Percentiles rank a stretch among this genome's conserved stretches.
phyloP scores from a whole-genome alignment of 768 basidiomycete genomes.

The Tylopilus cervinicoccineus region DNA sequence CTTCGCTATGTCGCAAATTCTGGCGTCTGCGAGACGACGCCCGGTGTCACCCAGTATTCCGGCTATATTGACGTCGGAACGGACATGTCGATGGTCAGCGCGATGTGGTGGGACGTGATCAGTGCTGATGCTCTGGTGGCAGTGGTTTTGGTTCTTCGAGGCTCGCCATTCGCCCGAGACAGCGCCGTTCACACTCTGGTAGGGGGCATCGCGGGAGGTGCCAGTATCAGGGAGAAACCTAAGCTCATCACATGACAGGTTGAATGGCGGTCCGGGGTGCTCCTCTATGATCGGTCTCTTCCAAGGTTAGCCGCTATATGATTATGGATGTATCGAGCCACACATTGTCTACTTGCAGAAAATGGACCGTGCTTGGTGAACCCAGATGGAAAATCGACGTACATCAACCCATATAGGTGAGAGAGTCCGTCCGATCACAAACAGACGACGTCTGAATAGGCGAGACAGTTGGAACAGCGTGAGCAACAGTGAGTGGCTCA shows the following conservation, averaged over 20 bases:
- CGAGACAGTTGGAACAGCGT: constrained; percentile 58
- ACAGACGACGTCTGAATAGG: neutral
- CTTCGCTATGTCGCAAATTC: constrained; percentile 54
- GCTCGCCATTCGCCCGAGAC: constrained; percentile 54
- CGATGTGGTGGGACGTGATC: neutral
- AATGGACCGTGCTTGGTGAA: constrained; percentile 63
- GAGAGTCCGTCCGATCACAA: neutral
- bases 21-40: constrained; percentile 63
- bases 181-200: constrained; percentile 70
- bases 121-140: constrained; percentile 1
- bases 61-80: constrained; percentile 57
- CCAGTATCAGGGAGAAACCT: no score
- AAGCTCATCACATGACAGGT: constrained; percentile 28
- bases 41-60: constrained; percentile 54
- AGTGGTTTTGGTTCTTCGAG: constrained; percentile 80
- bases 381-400: constrained; percentile 47
- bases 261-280: constrained; percentile 61
- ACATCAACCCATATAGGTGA: constrained; percentile 58
- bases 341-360: constrained; percentile 33
- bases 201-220: neutral
- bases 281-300: constrained; percentile 65
- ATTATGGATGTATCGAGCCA: neutral
- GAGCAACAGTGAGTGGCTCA: neutral
- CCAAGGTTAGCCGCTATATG: constrained; percentile 40
- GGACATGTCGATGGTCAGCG: constrained; percentile 55